Evolutionary conservation across 163 green algal genomes (phyloP), one percentile per base, ranked within the genome.

Genomic region (Chlorella variabilis): DNA sequence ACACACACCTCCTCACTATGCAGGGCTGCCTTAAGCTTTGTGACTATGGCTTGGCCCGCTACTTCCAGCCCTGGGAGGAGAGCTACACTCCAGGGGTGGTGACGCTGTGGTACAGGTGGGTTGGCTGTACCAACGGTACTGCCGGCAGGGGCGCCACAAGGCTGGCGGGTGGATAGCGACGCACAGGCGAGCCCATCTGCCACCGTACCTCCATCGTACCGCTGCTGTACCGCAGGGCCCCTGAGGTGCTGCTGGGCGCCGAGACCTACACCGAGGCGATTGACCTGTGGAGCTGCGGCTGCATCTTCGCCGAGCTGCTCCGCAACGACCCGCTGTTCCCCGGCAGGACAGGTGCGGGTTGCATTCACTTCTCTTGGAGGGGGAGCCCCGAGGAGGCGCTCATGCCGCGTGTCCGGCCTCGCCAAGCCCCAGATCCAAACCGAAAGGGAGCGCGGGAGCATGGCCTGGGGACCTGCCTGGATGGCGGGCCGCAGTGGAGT

Each of bases 251-350:
- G 69, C 81, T 90, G 61, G 89, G 89, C 6, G 74, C 80, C 3
- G 58, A 71, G 31, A 38, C 27, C 17, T 92, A 93, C 69, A 81
- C 65, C 62, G 63, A 70, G 48, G 70, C 76, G 0, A 63, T 93
- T 0, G 90, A 93, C 85, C 69, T 92, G 9, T 93, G 90, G 90
- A 86, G 84, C 45, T 81, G 63, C 17, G 90, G 90, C 36, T 93
- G 90, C 82, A 84, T 93, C 29, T 71, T 92, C 15, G 90, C 81
- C 0, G 87, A 92, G 77, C 69, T 92, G 27, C 31, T 91, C 36
- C 84, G 89, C 38, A 91, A 91, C 21, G 85, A 94, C 77, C 92
- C 93, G 21, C 81, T 96, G 8, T 97, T 96, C 67, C 82, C 91
- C 2, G 93, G 67, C 3, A 29, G 48, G 27, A 85, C 80, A 97